phyloP scores from a whole-genome alignment of 257 asterid genomes.

The Nemophila menziesii region DNA sequence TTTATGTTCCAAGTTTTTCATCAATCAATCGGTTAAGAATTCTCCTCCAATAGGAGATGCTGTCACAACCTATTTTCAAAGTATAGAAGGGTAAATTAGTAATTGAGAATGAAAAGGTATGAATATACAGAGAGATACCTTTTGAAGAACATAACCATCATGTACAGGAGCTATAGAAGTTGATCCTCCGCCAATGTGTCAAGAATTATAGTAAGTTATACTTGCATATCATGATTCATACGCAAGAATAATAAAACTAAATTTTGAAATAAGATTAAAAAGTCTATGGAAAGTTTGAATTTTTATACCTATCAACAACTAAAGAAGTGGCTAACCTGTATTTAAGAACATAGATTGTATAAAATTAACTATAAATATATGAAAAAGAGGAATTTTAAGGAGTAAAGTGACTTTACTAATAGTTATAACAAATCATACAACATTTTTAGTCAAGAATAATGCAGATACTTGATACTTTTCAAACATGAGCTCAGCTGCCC shows the following conservation, averaged over 20 bases:
- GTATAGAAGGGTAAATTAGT: neutral
- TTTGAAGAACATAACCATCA: conserved; percentile 96
- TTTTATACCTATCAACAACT: conserved; percentile 88
- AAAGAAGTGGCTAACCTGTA: conserved; percentile 95
- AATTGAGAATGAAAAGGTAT: no score
- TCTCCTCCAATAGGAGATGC: conserved; percentile 96
- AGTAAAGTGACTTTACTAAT: neutral
- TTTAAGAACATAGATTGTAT: no score
- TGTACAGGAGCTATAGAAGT: conserved; percentile 96
- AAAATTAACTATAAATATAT: no score
- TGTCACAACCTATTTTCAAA: conserved; percentile 56
- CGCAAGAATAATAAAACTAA: neutral
- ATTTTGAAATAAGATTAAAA: neutral
- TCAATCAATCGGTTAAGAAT: conserved; percentile 78
- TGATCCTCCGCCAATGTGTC: conserved; percentile 92
- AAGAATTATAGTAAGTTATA: conserved; percentile 19
- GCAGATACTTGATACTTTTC: conserved; percentile 98
- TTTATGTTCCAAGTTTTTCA: conserved; percentile 83
- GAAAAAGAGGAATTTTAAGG: neutral
- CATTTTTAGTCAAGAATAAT: conserved; percentile 90
- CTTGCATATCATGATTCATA: no score
- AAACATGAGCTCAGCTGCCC: conserved; percentile 97
- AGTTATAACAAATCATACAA: conserved; percentile 42
- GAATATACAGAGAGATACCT: no score
- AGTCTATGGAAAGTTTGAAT: no score